These are phyloP conservation scores for Albatrellus ellisii DNA, from an alignment of 768 basidiomycete genomes.

Conservation along the genomic window DNA sequence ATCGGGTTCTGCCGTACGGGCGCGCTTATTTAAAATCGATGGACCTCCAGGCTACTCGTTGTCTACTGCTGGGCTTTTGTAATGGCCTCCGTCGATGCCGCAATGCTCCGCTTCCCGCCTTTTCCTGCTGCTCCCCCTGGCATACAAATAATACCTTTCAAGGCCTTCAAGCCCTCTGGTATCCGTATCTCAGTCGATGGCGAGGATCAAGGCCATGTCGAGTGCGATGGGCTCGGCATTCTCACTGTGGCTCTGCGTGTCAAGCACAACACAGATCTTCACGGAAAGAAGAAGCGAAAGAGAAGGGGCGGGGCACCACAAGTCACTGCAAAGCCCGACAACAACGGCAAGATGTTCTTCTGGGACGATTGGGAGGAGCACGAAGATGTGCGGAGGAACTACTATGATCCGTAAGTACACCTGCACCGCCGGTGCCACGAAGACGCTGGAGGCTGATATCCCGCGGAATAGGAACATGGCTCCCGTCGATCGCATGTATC, in stretches of 20 bases:
- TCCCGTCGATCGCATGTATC: constrained; percentile 40
- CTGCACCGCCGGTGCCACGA: constrained; percentile 3
- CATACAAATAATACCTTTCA: constrained; percentile 40
- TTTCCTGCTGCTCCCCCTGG: constrained; percentile 33
- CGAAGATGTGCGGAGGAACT: constrained; percentile 33
- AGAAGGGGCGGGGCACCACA: constrained; percentile 27
- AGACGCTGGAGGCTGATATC: not conserved
- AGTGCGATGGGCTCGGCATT: constrained; percentile 55
- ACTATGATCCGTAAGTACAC: constrained; percentile 30
- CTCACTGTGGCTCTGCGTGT: constrained; percentile 44
- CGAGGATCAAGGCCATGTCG: constrained; percentile 24
- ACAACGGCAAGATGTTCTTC: constrained; percentile 31
- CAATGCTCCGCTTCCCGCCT: constrained; percentile 29
- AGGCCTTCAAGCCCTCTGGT: constrained; percentile 40
- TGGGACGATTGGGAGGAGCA: constrained; percentile 61
- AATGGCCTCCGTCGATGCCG: too few relatives aligned
- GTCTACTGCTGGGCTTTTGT: too few relatives aligned
- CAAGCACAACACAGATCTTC: constrained; percentile 43
- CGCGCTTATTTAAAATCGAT: too few relatives aligned
- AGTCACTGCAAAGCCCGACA: constrained; percentile 6
- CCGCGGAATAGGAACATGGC: constrained; percentile 25
- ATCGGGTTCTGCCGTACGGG: too few relatives aligned
- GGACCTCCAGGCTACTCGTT: too few relatives aligned
- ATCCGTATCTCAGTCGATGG: constrained; percentile 36
- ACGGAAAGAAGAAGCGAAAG: constrained; percentile 20